These are phyloP conservation scores for Fusarium drepaniforme DNA, from an alignment of 2,329 filamentous ascomycete species.

Conservation along the genomic window DNA sequence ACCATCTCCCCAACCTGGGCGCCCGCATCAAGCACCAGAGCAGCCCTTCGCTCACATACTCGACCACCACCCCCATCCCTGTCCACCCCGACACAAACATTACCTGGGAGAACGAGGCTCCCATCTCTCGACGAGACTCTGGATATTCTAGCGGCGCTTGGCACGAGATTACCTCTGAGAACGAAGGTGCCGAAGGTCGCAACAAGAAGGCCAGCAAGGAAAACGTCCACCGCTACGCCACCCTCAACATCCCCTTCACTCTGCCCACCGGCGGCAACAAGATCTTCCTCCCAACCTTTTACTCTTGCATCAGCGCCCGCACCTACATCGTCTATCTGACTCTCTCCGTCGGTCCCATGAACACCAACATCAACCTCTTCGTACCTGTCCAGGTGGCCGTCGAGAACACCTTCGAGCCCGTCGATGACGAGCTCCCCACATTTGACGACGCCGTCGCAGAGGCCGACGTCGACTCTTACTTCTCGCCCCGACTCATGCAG, in stretches of 20 bases:
- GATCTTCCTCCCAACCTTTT: slow-evolving; percentile 68
- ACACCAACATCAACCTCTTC: slow-evolving; percentile 57
- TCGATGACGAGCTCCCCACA: slow-evolving; percentile 55
- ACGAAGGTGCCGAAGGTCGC: slow-evolving; percentile 43
- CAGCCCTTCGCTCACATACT: slow-evolving; percentile 61
- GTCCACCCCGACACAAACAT: slow-evolving; percentile 50
- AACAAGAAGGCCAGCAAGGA: slow-evolving; percentile 46
- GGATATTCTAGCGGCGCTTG: slow-evolving; percentile 62
- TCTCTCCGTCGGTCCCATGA: slow-evolving; percentile 57
- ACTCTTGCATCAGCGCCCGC: slow-evolving; percentile 68
- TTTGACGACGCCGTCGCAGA: slow-evolving; percentile 62
- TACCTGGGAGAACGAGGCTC: slow-evolving; percentile 56
- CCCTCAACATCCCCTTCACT: slow-evolving; percentile 61
- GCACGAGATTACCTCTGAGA: slow-evolving; percentile 51
- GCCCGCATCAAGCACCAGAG: slow-evolving; percentile 54
- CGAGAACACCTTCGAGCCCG: slow-evolving; percentile 50
- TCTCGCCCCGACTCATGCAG: slow-evolving; percentile 56
- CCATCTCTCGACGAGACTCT: slow-evolving; percentile 60
- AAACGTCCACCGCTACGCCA: slow-evolving; percentile 55
- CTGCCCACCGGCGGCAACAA: slow-evolving; percentile 62
- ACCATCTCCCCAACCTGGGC: slow-evolving; percentile 63
- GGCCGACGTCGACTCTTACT: slow-evolving; percentile 57
- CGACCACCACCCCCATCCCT: slow-evolving; percentile 57
- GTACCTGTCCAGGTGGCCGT: slow-evolving; percentile 66
- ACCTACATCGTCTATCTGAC: slow-evolving; percentile 65